Conservation (phyloP, 139 green algal species). For the Volvox africanus region DNA sequence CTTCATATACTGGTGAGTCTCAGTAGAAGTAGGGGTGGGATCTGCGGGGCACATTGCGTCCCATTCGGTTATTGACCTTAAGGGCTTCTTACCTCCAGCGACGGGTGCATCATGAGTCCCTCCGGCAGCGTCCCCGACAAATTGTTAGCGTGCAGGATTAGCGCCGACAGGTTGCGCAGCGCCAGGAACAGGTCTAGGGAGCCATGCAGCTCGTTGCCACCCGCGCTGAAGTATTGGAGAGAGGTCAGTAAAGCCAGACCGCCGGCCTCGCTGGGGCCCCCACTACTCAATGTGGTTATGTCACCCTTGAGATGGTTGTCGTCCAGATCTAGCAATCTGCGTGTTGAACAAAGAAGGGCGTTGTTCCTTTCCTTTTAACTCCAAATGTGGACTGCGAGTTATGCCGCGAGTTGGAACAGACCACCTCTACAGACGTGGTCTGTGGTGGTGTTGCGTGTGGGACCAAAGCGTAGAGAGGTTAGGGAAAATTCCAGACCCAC, state of each 20-base stretch:
- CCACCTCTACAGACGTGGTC: too few species aligned
- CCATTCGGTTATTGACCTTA: background rate
- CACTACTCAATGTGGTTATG: background rate
- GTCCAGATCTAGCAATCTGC: slow-evolving; percentile 22
- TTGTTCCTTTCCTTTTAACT: too few species aligned
- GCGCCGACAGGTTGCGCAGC: background rate
- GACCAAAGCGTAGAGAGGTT: too few species aligned
- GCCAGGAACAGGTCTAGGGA: background rate
- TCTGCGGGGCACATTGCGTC: too few species aligned
- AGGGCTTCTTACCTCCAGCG: slow-evolving; percentile 9
- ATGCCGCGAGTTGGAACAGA: too few species aligned
- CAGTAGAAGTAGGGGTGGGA: too few species aligned
- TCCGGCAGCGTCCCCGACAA: slow-evolving; percentile 5
- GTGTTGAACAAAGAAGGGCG: too few species aligned
- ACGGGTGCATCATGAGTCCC: background rate
- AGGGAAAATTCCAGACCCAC: too few species aligned
- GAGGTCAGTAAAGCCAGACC: background rate
- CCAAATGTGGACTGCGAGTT: too few species aligned
- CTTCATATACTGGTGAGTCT: too few species aligned
- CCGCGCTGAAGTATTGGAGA: background rate
- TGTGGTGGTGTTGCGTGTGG: too few species aligned
- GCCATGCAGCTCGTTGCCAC: background rate
- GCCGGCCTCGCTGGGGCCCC: background rate
- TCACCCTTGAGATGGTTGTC: background rate
- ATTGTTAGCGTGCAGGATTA: slow-evolving; percentile 16